Percentiles rank a stretch among this genome's conserved stretches.
These are phyloP conservation scores for Ceriops zippeliana DNA, from an alignment of 345 rosid genomes.

Conservation along the genomic window DNA sequence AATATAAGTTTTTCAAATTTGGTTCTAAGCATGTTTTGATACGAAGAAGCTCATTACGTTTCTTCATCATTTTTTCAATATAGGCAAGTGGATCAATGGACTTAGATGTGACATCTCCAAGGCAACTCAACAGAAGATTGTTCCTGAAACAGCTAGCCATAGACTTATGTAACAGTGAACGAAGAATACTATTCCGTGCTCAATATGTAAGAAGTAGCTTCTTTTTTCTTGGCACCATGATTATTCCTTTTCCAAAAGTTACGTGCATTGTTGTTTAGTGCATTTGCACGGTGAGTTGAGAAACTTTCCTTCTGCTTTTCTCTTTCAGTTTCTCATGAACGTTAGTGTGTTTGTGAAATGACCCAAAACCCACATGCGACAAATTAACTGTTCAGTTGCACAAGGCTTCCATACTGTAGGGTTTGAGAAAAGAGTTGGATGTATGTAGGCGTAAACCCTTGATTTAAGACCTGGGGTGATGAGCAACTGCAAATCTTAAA, in stretches of 20 bases:
- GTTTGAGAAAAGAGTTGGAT: too few species aligned
- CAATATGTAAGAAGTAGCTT: conserved; percentile 61
- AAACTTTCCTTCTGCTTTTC: too few species aligned
- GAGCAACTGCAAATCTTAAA: too few species aligned
- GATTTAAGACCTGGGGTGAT: too few species aligned
- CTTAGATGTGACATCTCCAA: conserved; percentile 91
- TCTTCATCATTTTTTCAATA: not conserved
- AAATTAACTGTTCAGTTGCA: too few species aligned
- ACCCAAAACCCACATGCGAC: too few species aligned
- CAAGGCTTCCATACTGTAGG: too few species aligned
- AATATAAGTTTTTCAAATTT: not conserved
- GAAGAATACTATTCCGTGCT: conserved; percentile 79
- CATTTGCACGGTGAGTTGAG: too few species aligned
- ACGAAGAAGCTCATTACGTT: not conserved
- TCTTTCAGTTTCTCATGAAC: too few species aligned
- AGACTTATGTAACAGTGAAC: conserved; percentile 83
- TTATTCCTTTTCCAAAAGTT: not conserved
- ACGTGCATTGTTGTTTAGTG: not conserved
- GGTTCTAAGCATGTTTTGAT: too few species aligned
- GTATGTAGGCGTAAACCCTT: too few species aligned
- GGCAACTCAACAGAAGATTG: conserved; percentile 74
- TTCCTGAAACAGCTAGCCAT: conserved; percentile 94
- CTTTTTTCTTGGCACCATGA: not conserved
- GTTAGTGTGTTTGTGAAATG: too few species aligned
- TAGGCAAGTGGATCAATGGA: conserved; percentile 95